Percentiles rank a stretch among this genome's conserved stretches.
Evolutionary conservation across 805 yeast species (phyloP).

Genomic region (Millerozyma acaciae): DNA sequence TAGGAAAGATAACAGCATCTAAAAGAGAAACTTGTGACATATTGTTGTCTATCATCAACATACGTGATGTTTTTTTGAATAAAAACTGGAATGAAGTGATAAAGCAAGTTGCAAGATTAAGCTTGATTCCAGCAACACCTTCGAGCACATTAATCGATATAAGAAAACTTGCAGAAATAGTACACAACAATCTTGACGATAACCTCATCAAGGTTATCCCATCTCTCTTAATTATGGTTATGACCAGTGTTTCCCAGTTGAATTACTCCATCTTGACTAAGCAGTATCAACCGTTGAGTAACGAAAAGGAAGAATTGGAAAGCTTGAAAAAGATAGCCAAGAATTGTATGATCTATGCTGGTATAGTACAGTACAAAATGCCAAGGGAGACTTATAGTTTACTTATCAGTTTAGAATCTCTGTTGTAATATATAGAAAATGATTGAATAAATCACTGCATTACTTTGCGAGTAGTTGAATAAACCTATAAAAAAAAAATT

Average conservation of each 20-base stretch:
- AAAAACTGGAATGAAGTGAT: constrained; percentile 60
- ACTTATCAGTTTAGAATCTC: constrained; percentile 59
- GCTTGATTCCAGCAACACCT: constrained; percentile 57
- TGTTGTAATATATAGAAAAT: constrained; percentile 18
- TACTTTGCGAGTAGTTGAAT: too few species aligned
- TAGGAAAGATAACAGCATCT: constrained; percentile 49
- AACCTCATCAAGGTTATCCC: constrained; percentile 77
- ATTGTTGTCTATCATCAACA: constrained; percentile 62
- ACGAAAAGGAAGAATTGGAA: constrained; percentile 47
- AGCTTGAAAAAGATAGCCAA: constrained; percentile 61
- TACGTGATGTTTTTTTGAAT: constrained; percentile 55
- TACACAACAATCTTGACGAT: constrained; percentile 63
- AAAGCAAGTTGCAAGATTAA: constrained; percentile 52
- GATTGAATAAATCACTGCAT: background rate
- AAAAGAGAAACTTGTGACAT: constrained; percentile 63
- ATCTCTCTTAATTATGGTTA: constrained; percentile 68
- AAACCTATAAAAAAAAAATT: background rate
- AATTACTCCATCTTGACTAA: constrained; percentile 42
- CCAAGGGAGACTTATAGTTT: constrained; percentile 78
- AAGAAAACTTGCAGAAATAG: constrained; percentile 59
- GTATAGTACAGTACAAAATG: constrained; percentile 90
- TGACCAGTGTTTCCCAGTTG: constrained; percentile 69
- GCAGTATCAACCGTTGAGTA: constrained; percentile 42
- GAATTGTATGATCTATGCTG: constrained; percentile 92
- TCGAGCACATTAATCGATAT: constrained; percentile 51